Percentiles rank a stretch among this genome's conserved stretches.
Conservation (phyloP, 2,329 filamentous ascomycete species). For the Trichophyton simii region DNA sequence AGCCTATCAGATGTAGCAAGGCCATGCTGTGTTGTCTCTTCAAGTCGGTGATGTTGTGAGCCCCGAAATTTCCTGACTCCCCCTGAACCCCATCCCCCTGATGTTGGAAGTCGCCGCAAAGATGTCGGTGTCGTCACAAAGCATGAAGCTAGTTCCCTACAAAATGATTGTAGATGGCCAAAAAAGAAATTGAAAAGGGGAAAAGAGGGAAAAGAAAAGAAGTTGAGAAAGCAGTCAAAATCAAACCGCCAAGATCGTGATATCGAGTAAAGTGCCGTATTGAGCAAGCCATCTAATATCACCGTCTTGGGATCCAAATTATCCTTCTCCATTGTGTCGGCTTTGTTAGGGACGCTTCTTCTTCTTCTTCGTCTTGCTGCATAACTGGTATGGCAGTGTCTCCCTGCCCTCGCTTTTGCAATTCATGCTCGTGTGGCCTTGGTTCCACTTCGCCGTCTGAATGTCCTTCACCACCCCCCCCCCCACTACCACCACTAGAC, state of each 20-base stretch:
- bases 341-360: background rate
- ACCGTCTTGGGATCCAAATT: background rate
- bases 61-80: background rate
- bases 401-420: background rate
- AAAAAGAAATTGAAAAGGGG: background rate
- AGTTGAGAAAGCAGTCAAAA: background rate
- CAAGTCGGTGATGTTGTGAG: background rate
- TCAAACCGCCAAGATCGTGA: background rate
- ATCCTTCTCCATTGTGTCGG: background rate
- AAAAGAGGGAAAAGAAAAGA: too few relatives aligned
- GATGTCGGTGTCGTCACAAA: background rate
- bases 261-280: background rate
- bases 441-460: background rate
- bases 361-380: background rate
- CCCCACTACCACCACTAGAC: background rate
- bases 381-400: background rate
- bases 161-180: background rate
- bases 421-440: constrained; percentile 1
- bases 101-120: background rate
- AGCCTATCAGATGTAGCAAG: background rate
- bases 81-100: background rate
- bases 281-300: background rate
- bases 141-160: background rate
- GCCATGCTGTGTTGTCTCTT: background rate
- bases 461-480: background rate